Evolutionary conservation across 2,329 filamentous ascomycete species (phyloP), one percentile per base, ranked within the genome.

Genomic region (Kalmusia sp.): DNA sequence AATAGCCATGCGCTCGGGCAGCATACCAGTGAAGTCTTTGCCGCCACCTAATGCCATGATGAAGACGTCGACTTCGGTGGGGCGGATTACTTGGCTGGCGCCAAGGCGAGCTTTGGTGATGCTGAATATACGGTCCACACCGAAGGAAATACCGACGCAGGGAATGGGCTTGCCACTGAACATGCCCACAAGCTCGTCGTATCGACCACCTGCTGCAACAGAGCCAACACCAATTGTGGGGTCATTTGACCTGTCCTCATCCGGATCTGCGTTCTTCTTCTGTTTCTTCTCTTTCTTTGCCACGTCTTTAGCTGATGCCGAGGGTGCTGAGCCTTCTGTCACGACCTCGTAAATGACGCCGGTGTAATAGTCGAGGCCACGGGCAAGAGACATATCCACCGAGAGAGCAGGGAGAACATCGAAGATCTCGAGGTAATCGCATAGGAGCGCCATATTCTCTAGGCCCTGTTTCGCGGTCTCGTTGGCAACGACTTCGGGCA

Each of bases 21-120:
- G 77, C 59, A 96, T 80, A 39, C 91, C 92, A 14, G 83, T 88
- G 74, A 93, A 93, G 17, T 87, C 90, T 76, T 93, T 93, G 48
- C 91, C 90, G 52, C 89, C 89, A 67, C 92, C 93, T 69, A 97
- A 92, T 0, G 92, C 92, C 92, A 98, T 98, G 68, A 98, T 89
- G 76, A 87, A 97, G 39, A 93, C 92, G 69, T 98, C 93, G 2
- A 93, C 88, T 64, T 95, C 90, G 68, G 88, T 92, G 59, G 82
- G 82, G 58, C 90, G 81, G 47, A 87, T 77, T 25, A 77, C 63
- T 17, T 81, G 75, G 49, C 79, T 83, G 52, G 83, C 84, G 57
- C 85, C 86, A 72, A 91, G 82, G 43, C 87, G 83, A 11, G 91
- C 88, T 75, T 96, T 93, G 60, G 89, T 91, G 69, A 97, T 93